Evolutionary conservation across 805 yeast genomes (phyloP).

Genomic region (Schwanniomyces sp.): DNA sequence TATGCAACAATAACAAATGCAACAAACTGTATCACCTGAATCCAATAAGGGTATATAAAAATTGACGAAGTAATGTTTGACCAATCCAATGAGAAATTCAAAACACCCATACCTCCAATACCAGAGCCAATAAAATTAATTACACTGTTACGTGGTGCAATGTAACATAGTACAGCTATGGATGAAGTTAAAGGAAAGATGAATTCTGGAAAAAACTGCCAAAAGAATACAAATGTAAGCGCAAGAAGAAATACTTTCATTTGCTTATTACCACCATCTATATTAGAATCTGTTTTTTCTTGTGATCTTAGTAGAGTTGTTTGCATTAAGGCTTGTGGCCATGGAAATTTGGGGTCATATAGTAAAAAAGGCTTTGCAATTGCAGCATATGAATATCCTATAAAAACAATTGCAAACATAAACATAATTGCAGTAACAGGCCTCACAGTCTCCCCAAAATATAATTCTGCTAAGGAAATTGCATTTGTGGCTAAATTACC

Average conservation of each 20-base stretch:
- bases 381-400: constrained; percentile 49
- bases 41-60: constrained; percentile 50
- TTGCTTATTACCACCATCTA: constrained; percentile 15
- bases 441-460: constrained; percentile 33
- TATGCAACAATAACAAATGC: constrained; percentile 47
- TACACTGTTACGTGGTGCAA: constrained; percentile 38
- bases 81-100: constrained; percentile 48
- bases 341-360: constrained; percentile 45
- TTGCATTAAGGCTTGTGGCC: constrained; percentile 52
- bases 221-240: constrained; percentile 29
- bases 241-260: constrained; percentile 37
- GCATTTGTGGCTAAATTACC: constrained; percentile 48
- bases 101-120: constrained; percentile 47
- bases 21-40: constrained; percentile 42
- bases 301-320: constrained; percentile 38
- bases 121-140: constrained; percentile 47
- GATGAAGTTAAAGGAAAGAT: constrained; percentile 47
- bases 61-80: constrained; percentile 47
- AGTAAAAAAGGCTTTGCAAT: constrained; percentile 43
- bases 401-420: constrained; percentile 49
- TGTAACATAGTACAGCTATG: constrained; percentile 45
- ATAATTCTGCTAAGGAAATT: constrained; percentile 41
- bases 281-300: constrained; percentile 11
- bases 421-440: constrained; percentile 36
- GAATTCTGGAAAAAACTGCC: constrained; percentile 49